Conservation (phyloP, 75 land plant genomes). For the Sequoiadendron giganteum region DNA sequence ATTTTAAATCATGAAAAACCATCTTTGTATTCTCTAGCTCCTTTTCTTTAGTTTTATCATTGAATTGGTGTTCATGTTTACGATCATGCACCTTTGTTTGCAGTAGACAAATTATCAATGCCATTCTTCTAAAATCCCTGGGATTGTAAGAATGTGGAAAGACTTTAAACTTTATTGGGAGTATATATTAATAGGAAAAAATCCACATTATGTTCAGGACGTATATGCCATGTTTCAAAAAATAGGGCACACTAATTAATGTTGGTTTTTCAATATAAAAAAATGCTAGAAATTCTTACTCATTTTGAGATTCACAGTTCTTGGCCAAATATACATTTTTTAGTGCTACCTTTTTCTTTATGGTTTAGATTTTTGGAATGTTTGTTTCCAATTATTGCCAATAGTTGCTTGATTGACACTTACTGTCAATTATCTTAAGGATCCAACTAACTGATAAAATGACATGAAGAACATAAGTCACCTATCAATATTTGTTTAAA, state of each 20-base stretch:
- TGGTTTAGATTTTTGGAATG: not conserved
- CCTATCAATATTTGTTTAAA: too few species aligned
- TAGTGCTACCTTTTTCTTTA: not conserved
- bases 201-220: not conserved
- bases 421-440: too few species aligned
- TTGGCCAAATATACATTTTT: not conserved
- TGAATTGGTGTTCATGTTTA: not conserved
- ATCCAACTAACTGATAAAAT: too few species aligned
- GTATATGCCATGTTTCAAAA: not conserved
- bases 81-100: not conserved
- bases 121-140: not conserved
- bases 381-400: not conserved
- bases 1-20: not conserved
- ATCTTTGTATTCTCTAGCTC: not conserved
- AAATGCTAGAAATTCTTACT: not conserved
- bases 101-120: not conserved
- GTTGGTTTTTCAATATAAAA: not conserved
- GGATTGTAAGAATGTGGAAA: not conserved
- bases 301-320: not conserved
- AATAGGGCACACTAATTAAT: not conserved
- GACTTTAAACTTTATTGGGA: not conserved
- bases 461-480: too few species aligned
- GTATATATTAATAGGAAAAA: not conserved
- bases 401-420: too few species aligned
- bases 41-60: not conserved